phyloP scores from a whole-genome alignment of 805 yeast genomes.

The Saccharomycopsis sp. region DNA sequence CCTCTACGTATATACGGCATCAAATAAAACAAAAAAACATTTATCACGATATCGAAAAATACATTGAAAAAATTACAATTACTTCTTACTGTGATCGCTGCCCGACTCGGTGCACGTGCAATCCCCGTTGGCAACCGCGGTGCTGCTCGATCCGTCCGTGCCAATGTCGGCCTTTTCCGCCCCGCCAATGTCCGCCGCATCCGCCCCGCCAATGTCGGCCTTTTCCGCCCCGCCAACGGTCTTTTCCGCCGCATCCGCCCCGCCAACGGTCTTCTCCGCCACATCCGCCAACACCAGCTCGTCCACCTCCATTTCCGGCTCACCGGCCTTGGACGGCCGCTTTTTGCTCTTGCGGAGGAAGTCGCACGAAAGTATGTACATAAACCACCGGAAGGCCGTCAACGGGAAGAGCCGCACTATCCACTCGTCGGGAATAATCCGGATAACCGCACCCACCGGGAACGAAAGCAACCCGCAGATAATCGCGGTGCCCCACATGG shows the following conservation, averaged over 20 bases:
- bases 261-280: neutral
- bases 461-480: slow-evolving; percentile 73
- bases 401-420: slow-evolving; percentile 61
- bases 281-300: neutral
- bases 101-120: neutral
- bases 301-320: too few relatives aligned
- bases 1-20: too few relatives aligned
- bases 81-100: neutral
- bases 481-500: slow-evolving; percentile 86
- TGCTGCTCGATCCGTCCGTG: neutral
- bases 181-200: neutral
- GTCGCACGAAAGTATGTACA: slow-evolving; percentile 9
- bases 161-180: neutral
- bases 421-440: slow-evolving; percentile 81
- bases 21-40: too few relatives aligned
- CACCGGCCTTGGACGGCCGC: neutral
- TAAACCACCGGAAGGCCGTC: slow-evolving; percentile 17
- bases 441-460: slow-evolving; percentile 70
- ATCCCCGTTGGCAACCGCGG: neutral
- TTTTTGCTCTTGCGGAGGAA: slow-evolving; percentile 14
- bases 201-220: neutral
- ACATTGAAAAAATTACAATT: neutral
- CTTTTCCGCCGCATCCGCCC: neutral
- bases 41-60: too few relatives aligned
- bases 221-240: neutral